These are phyloP conservation scores for Serpula lacrymans DNA, from an alignment of 768 basidiomycete species.

Conservation along the genomic window DNA sequence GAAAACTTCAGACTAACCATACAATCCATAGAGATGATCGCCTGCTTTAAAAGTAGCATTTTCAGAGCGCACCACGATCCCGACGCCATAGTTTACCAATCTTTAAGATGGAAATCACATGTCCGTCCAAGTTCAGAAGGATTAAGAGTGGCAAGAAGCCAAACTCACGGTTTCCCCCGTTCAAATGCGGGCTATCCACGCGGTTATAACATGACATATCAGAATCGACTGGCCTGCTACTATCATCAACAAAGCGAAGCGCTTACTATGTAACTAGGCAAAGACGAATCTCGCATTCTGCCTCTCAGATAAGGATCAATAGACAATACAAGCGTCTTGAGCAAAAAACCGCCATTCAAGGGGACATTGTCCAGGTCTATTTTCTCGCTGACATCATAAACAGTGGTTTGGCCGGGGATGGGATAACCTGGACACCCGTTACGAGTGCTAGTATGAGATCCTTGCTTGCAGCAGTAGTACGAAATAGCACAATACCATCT, in stretches of 20 bases:
- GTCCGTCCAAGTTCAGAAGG: background rate
- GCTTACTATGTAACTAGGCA: too few relatives aligned
- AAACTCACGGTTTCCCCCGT: background rate
- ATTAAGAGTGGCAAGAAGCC: background rate
- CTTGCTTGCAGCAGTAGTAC: too few relatives aligned
- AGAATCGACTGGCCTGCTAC: too few relatives aligned
- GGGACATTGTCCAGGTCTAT: slow-evolving; percentile 49
- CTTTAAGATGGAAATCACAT: slow-evolving; percentile 5
- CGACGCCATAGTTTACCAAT: slow-evolving; percentile 22
- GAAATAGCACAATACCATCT: too few relatives aligned
- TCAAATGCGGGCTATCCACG: background rate
- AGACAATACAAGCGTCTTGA: slow-evolving; percentile 48
- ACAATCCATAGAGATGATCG: slow-evolving; percentile 24
- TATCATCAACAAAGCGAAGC: too few relatives aligned
- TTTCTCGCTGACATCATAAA: slow-evolving; percentile 39
- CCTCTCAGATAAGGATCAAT: slow-evolving; percentile 44
- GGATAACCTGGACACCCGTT: slow-evolving; percentile 35
- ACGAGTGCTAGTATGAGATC: too few relatives aligned
- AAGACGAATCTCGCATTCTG: slow-evolving; percentile 40
- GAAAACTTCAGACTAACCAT: background rate
- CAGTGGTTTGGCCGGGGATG: slow-evolving; percentile 41
- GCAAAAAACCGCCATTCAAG: slow-evolving; percentile 43
- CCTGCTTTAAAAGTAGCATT: slow-evolving; percentile 24
- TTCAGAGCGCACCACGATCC: slow-evolving; percentile 32
- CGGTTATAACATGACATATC: too few relatives aligned